Evolutionary conservation across 257 asterid species (phyloP).

Genomic region (Primulina huaijiensis): DNA sequence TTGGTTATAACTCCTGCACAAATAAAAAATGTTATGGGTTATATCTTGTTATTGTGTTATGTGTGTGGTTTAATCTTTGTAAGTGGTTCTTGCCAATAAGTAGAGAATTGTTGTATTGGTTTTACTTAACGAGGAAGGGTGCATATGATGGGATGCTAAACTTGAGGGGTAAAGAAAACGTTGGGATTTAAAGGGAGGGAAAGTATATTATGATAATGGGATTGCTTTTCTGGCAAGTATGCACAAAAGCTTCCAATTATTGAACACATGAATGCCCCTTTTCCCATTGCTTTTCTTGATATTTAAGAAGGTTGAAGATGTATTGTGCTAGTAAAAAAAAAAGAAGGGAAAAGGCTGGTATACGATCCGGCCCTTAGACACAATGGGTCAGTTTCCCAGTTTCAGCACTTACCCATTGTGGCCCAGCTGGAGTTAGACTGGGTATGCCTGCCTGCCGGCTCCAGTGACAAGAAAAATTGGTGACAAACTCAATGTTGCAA

Average conservation of each 20-base stretch:
- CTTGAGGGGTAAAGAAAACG: slow-evolving; percentile 42
- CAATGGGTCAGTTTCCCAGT: not conserved
- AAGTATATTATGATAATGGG: slow-evolving; percentile 27
- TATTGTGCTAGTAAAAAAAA: not conserved
- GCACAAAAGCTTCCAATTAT: slow-evolving; percentile 38
- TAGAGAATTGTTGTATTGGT: not conserved
- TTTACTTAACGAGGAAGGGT: slow-evolving; percentile 67
- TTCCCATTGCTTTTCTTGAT: slow-evolving; percentile 23
- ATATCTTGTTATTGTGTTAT: not conserved
- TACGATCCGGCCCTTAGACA: slow-evolving; percentile 14
- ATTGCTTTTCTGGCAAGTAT: slow-evolving; percentile 32
- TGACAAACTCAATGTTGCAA: slow-evolving; percentile 32
- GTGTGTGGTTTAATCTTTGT: not conserved
- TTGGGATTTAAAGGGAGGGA: slow-evolving; percentile 48
- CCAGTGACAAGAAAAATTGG: not conserved
- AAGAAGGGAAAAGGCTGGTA: slow-evolving; percentile 15
- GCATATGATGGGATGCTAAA: slow-evolving; percentile 45
- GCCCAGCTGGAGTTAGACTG: slow-evolving; percentile 8
- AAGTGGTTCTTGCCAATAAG: slow-evolving; percentile 21
- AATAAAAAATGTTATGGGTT: not conserved
- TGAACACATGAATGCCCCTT: slow-evolving; percentile 25
- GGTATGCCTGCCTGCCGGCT: slow-evolving; percentile 17
- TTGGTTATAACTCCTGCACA: too few species aligned
- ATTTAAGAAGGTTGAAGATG: slow-evolving; percentile 7
- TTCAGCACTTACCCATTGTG: not conserved